Evolutionary conservation across 768 basidiomycete species (phyloP).

Genomic region (Leucogyrophana mollusca): DNA sequence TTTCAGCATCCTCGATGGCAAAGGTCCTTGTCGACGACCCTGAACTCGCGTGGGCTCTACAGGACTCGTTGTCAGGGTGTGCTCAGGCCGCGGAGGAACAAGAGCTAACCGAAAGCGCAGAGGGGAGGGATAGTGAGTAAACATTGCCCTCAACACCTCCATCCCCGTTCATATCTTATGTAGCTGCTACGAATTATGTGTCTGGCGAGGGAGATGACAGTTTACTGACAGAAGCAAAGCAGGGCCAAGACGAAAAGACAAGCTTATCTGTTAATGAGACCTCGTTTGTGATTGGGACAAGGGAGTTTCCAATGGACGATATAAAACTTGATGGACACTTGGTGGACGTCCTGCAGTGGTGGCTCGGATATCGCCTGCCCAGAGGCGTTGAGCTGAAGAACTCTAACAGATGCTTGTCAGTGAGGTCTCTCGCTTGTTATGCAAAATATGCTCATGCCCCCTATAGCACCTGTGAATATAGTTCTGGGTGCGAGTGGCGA

Average conservation of each 20-base stretch:
- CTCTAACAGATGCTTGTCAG: slow-evolving; percentile 66
- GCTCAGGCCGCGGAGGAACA: slow-evolving; percentile 8
- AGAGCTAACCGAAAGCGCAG: too few relatives aligned
- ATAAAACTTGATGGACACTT: slow-evolving; percentile 53
- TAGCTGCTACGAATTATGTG: too few relatives aligned
- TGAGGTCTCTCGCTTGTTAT: slow-evolving; percentile 11
- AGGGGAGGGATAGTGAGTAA: too few relatives aligned
- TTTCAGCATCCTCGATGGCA: slow-evolving; percentile 4
- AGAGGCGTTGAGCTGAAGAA: slow-evolving; percentile 66
- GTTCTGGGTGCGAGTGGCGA: slow-evolving; percentile 79
- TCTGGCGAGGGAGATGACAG: not conserved
- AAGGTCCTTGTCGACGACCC: slow-evolving; percentile 16
- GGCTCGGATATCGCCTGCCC: slow-evolving; percentile 68
- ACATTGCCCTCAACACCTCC: too few relatives aligned
- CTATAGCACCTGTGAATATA: slow-evolving; percentile 70
- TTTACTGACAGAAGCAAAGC: not conserved
- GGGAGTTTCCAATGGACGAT: slow-evolving; percentile 55
- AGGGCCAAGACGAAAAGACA: not conserved
- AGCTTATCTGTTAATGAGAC: too few relatives aligned
- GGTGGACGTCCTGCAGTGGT: slow-evolving; percentile 61
- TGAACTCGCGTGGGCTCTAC: slow-evolving; percentile 29
- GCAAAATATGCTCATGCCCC: not conserved
- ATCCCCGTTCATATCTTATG: not conserved
- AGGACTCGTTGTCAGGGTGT: slow-evolving; percentile 20
- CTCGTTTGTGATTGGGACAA: slow-evolving; percentile 62